phyloP scores from a whole-genome alignment of 192 early-diverging fungal species.

The Physocladia obscura region DNA sequence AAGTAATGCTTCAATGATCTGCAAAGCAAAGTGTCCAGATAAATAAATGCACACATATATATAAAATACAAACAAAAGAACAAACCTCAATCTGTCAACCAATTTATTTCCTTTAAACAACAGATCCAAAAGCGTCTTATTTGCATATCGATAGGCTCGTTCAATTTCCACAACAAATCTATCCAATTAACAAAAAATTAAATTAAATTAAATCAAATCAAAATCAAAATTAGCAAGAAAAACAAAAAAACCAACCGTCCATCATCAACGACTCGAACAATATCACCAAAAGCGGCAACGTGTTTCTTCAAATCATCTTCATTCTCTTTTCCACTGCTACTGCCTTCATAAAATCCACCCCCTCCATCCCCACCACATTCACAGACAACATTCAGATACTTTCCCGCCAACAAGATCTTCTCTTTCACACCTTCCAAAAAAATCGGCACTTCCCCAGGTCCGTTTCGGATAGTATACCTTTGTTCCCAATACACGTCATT shows the following conservation, averaged over 20 bases:
- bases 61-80: neutral
- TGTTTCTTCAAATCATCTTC: neutral
- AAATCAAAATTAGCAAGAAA: constrained; percentile 14
- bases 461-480: constrained; percentile 64
- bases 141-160: constrained; percentile 83
- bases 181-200: neutral
- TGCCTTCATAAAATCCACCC: constrained; percentile 11
- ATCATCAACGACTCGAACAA: constrained; percentile 60
- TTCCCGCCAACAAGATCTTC: constrained; percentile 87
- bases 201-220: constrained; percentile 1
- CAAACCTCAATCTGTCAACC: constrained; percentile 68
- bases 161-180: constrained; percentile 79
- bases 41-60: too few species aligned
- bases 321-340: constrained; percentile 21
- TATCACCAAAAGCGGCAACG: constrained; percentile 41
- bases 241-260: constrained; percentile 35
- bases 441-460: constrained; percentile 59
- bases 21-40: neutral
- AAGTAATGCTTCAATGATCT: constrained; percentile 92
- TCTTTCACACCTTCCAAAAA: constrained; percentile 71
- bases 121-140: constrained; percentile 76
- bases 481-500: constrained; percentile 84
- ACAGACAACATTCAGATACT: constrained; percentile 90
- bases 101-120: constrained; percentile 78
- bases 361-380: constrained; percentile 67